A percentile compares a stretch with the other conserved stretches of the same genome.
These are phyloP conservation scores for Trichoderma asperelloides DNA, from an alignment of 495 filamentous ascomycete species.

Conservation along the genomic window DNA sequence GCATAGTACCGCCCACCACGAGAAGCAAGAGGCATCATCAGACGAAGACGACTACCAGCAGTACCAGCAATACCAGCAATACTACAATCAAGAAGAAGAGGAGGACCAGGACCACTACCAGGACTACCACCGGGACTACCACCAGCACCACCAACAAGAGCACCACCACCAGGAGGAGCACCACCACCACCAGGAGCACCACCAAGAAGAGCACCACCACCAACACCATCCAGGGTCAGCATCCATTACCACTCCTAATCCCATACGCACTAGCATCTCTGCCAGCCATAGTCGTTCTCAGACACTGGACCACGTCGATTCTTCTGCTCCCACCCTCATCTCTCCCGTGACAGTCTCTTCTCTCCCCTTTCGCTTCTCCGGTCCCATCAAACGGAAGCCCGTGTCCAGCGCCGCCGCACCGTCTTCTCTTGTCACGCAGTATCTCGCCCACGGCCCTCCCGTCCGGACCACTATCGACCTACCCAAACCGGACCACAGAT, in stretches of 20 bases:
- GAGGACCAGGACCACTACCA: background rate
- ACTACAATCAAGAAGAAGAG: background rate
- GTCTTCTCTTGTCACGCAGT: conserved; percentile 24
- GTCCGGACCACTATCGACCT: conserved; percentile 27
- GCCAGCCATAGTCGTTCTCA: background rate
- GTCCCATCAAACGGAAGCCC: conserved; percentile 44
- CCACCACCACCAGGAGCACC: background rate
- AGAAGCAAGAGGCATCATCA: background rate
- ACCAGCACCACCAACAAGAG: background rate
- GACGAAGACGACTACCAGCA: background rate
- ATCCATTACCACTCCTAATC: background rate
- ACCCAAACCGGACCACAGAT: conserved; percentile 36
- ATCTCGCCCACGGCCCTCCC: conserved; percentile 21
- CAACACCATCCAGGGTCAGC: background rate
- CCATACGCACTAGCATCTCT: conserved; percentile 1
- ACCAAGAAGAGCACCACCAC: background rate
- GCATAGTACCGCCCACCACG: background rate
- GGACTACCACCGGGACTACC: background rate
- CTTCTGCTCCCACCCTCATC: conserved; percentile 3
- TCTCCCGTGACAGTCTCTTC: conserved; percentile 1
- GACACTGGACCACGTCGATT: background rate
- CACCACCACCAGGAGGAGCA: background rate
- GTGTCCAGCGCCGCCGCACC: conserved; percentile 43
- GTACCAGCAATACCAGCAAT: background rate
- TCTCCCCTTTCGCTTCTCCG: conserved; percentile 7